phyloP scores from a whole-genome alignment of 208 protist species.

The Wallacemonas rigidus region DNA sequence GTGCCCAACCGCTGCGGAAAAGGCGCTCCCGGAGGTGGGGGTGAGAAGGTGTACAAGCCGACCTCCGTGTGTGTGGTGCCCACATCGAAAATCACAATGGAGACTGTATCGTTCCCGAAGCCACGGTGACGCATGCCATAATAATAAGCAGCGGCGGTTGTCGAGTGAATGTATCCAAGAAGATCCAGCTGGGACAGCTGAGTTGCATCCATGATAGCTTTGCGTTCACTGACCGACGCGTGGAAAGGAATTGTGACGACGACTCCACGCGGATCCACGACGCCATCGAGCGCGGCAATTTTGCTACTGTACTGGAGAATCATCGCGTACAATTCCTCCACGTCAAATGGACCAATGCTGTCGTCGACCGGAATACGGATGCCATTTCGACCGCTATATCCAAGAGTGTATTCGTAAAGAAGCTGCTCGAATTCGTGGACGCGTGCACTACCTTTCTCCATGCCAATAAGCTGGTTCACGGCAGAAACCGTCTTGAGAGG shows the following conservation, averaged over 20 bases:
- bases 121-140: constrained; percentile 82
- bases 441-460: constrained; percentile 31
- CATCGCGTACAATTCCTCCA: constrained; percentile 90
- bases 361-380: constrained; percentile 55
- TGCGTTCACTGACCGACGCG: constrained; percentile 73
- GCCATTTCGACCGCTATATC: constrained; percentile 46
- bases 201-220: constrained; percentile 90
- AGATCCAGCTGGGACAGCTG: constrained; percentile 78
- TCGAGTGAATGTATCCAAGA: constrained; percentile 91
- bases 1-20: constrained; percentile 65
- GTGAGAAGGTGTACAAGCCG: constrained; percentile 84
- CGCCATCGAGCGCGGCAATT: constrained; percentile 54
- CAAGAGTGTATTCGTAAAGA: constrained; percentile 49
- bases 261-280: constrained; percentile 53
- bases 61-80: constrained; percentile 87
- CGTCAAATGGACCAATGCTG: constrained; percentile 57
- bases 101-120: constrained; percentile 71
- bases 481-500: constrained; percentile 65
- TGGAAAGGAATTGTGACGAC: constrained; percentile 93
- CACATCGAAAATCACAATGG: constrained; percentile 88
- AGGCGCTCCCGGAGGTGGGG: constrained; percentile 27
- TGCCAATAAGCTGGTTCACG: constrained; percentile 70
- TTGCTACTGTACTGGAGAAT: constrained; percentile 70
- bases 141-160: constrained; percentile 89
- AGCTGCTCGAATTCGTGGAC: constrained; percentile 44